Conservation (phyloP, 225 moss, liverwort and hornwort genomes). For the Thuidium tamariscinum region DNA sequence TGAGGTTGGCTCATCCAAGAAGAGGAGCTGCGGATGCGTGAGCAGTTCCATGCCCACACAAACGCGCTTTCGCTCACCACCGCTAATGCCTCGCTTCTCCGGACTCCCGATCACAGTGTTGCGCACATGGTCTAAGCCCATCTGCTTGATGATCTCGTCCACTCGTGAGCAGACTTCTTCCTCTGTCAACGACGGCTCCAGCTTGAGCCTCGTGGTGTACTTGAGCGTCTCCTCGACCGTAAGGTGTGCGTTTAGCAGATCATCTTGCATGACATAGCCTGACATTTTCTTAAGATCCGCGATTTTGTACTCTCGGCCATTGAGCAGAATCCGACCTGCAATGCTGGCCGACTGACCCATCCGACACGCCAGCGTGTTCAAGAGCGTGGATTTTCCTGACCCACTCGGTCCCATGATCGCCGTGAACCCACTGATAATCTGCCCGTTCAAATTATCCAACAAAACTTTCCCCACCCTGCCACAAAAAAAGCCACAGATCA, state of each 20-base stretch:
- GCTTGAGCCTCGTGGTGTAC: slow-evolving; percentile 70
- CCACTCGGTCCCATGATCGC: slow-evolving; percentile 92
- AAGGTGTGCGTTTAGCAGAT: slow-evolving; percentile 63
- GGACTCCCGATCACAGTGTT: slow-evolving; percentile 67
- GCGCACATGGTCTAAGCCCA: slow-evolving; percentile 76
- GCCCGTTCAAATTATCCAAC: slow-evolving; percentile 61
- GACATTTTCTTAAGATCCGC: slow-evolving; percentile 76
- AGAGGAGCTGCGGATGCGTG: slow-evolving; percentile 74
- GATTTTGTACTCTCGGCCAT: slow-evolving; percentile 73
- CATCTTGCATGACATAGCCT: slow-evolving; percentile 92
- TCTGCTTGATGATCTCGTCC: slow-evolving; percentile 60
- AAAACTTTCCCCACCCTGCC: slow-evolving; percentile 41
- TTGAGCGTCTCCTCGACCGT: slow-evolving; percentile 81
- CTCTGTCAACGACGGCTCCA: slow-evolving; percentile 68
- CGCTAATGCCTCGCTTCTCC: slow-evolving; percentile 78
- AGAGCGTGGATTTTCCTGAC: slow-evolving; percentile 71
- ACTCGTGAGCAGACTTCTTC: slow-evolving; percentile 47
- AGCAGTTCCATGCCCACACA: slow-evolving; percentile 86
- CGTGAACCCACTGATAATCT: slow-evolving; percentile 69
- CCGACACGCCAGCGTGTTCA: slow-evolving; percentile 78
- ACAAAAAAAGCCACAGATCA: not conserved
- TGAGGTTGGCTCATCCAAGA: slow-evolving; percentile 86
- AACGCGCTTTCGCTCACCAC: slow-evolving; percentile 80
- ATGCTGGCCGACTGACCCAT: slow-evolving; percentile 64
- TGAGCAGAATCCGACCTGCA: slow-evolving; percentile 54